Base-by-base conservation (phyloP, 1,284 basidiomycete species). In the Fistulinella cinereoalba region DNA sequence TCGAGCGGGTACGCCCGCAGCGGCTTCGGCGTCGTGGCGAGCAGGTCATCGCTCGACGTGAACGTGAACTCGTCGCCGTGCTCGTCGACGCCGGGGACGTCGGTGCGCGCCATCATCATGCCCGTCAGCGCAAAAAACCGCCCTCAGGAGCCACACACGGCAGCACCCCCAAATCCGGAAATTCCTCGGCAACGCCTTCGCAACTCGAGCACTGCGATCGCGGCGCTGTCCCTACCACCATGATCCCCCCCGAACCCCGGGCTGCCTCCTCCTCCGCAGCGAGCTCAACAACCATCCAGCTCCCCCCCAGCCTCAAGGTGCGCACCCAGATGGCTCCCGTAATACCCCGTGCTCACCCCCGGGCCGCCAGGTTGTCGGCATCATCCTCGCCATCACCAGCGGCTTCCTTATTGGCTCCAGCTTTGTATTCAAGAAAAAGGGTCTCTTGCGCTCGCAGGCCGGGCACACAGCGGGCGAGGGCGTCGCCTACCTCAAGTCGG, bases 371-470 rank as follows among this genome's bases (percentile, higher is more conserved):
- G 55, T 87, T 61, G 78, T 88, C 53, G 85, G 86, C 19, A 80
- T 97, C 51, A 72, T 88, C 46, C 80, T 98, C 32, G 94, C 95
- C 18, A 73, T 98, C 41, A 69, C 71, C 16, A 91, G 85, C 60
- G 96, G 96, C 19, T 36, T 95, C 21, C 83, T 99, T 56, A 98
- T 98, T 57, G 96, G 96, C 6, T 78, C 85, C n/a, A 88, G 86
- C 58, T 95, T 92, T 68, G 91, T 92, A 15, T 82, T 99, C 76
- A 99, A 99, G 81, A 99, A 98, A 79, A 96, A 91, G 64, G 92
- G 92, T 13, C 72, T 93, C 19, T 66, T 88, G 46, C 74, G 80
- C 62, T 81, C 83, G 58, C 84, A 88, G 71, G 76, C 79, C 56
- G 82, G 77, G 58, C 74, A 73, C 71, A 72, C 72, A 11, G 85